Percentiles rank a stretch among this genome's conserved stretches.
Evolutionary conservation across 495 filamentous ascomycete genomes (phyloP).

Genomic region (Bombardia bombarda): DNA sequence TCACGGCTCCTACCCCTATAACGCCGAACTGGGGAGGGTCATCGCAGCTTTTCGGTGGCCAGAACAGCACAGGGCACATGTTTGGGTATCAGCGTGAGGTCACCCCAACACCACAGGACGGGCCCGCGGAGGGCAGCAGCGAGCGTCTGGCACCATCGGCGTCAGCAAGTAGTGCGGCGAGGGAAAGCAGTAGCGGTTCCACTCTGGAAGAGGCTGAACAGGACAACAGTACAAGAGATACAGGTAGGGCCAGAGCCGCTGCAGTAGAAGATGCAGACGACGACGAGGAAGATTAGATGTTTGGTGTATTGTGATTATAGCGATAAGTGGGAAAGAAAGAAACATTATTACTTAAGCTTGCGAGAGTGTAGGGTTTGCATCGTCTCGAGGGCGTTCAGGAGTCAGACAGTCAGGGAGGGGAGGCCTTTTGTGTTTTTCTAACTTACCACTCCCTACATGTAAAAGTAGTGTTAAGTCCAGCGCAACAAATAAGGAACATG

Average conservation of each 20-base stretch:
- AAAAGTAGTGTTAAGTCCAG: too few species aligned
- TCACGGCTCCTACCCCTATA: conserved; percentile 31
- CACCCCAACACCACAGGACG: conserved; percentile 1
- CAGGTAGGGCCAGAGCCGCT: background rate
- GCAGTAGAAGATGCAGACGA: background rate
- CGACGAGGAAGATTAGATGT: background rate
- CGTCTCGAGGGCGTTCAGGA: too few species aligned
- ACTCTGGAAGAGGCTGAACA: conserved; percentile 12
- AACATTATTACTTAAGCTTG: too few species aligned
- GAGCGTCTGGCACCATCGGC: conserved; percentile 1
- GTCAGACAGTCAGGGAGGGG: too few species aligned
- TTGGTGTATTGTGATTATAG: background rate
- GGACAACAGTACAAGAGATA: background rate
- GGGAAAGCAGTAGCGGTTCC: background rate
- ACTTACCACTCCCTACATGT: too few species aligned
- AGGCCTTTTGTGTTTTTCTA: too few species aligned
- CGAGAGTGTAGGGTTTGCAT: too few species aligned
- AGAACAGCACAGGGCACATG: background rate
- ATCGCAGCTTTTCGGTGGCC: conserved; percentile 26
- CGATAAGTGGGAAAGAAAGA: too few species aligned
- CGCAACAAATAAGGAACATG: too few species aligned
- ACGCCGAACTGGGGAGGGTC: conserved; percentile 37
- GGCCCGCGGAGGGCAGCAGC: conserved; percentile 5
- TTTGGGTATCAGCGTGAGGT: conserved; percentile 10
- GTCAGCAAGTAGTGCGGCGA: background rate